These are phyloP conservation scores for Nicotiana otophora DNA, from an alignment of 257 asterid genomes.

Conservation along the genomic window DNA sequence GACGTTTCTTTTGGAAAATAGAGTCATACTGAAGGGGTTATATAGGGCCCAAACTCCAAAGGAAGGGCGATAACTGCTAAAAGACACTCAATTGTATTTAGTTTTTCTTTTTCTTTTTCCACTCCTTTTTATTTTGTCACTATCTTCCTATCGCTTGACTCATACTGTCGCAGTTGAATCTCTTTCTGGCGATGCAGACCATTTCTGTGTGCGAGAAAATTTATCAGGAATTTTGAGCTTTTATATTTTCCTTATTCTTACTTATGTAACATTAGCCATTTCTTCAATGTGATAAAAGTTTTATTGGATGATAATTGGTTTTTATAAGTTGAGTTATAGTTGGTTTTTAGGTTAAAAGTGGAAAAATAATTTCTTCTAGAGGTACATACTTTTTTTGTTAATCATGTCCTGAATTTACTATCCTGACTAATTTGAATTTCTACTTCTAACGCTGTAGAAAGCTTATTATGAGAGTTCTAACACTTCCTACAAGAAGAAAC, in stretches of 20 bases:
- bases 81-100: not conserved
- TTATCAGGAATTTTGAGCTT: not conserved
- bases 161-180: not conserved
- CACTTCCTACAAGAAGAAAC: too few species aligned
- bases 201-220: not conserved
- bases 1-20: not conserved
- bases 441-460: too few species aligned
- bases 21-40: not conserved
- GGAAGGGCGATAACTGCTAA: not conserved
- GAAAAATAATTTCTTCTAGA: not conserved
- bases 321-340: not conserved
- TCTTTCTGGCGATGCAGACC: not conserved
- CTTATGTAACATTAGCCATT: not conserved
- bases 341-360: not conserved
- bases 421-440: too few species aligned
- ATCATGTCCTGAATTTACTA: too few species aligned
- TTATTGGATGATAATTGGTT: not conserved
- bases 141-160: not conserved
- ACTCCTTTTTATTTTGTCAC: not conserved
- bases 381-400: not conserved
- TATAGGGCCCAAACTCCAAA: not conserved
- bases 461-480: too few species aligned
- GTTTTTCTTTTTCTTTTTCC: not conserved
- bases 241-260: not conserved
- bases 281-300: not conserved